Evolutionary conservation across 371 early-diverging fungal genomes (phyloP).

Genomic region (Phascolomyces articulosus): DNA sequence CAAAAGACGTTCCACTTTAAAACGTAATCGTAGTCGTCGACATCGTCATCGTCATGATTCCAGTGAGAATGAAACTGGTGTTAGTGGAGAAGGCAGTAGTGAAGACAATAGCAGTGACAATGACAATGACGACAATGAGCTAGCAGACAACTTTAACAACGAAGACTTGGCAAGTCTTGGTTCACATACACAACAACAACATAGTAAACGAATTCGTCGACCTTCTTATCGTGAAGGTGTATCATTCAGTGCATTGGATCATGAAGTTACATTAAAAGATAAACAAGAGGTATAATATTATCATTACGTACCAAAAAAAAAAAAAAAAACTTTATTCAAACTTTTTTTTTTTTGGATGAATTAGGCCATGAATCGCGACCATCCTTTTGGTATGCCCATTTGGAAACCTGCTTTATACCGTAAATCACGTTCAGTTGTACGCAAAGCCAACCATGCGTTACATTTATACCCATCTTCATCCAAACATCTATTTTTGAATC

Average conservation of each 20-base stretch:
- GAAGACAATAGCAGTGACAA: background rate
- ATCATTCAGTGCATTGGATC: conserved; percentile 18
- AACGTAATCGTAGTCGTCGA: background rate
- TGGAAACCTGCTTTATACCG: conserved; percentile 98
- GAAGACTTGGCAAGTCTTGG: conserved; percentile 9
- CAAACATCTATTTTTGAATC: conserved; percentile 63
- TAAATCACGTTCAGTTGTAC: conserved; percentile 86
- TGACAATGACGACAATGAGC: background rate
- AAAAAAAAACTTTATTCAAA: too few relatives aligned
- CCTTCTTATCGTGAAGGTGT: conserved; percentile 3
- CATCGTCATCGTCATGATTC: background rate
- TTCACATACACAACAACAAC: conserved; percentile 2
- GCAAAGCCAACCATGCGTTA: conserved; percentile 77
- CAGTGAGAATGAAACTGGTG: background rate
- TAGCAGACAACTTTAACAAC: background rate
- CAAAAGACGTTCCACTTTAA: background rate
- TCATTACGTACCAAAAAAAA: background rate
- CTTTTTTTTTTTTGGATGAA: too few relatives aligned
- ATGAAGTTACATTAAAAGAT: conserved; percentile 67
- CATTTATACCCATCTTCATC: conserved; percentile 74
- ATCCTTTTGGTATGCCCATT: conserved; percentile 94
- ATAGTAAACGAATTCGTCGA: background rate
- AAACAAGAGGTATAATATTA: conserved; percentile 58
- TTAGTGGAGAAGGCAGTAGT: background rate
- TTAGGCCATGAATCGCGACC: conserved; percentile 76